Evolutionary conservation across 768 basidiomycete species (phyloP).

Genomic region (Podaxis sp.): DNA sequence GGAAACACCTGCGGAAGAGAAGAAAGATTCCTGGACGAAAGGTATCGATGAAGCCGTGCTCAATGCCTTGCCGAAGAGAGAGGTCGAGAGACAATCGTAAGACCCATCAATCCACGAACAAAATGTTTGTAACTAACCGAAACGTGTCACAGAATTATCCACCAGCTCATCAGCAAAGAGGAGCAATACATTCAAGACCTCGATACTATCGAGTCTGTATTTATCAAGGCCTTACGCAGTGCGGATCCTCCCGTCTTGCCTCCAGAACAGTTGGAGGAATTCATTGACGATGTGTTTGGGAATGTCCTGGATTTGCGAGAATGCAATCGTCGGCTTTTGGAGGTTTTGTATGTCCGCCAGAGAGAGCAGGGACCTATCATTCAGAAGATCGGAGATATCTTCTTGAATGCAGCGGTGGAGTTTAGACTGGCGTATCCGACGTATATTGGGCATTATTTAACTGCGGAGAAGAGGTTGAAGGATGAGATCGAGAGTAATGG

Average conservation of each 20-base stretch:
- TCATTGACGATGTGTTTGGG: slow-evolving; percentile 88
- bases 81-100: slow-evolving; percentile 79
- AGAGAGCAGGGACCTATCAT: slow-evolving; percentile 84
- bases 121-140: neutral
- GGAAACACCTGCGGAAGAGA: slow-evolving; percentile 33
- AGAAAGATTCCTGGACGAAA: slow-evolving; percentile 46
- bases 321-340: slow-evolving; percentile 79
- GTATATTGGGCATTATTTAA: slow-evolving; percentile 81
- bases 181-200: slow-evolving; percentile 89
- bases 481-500: slow-evolving; percentile 83
- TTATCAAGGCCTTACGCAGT: slow-evolving; percentile 47
- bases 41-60: slow-evolving; percentile 41
- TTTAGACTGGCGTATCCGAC: slow-evolving; percentile 85
- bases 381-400: slow-evolving; percentile 83
- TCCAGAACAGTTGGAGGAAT: slow-evolving; percentile 64
- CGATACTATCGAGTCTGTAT: slow-evolving; percentile 73
- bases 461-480: slow-evolving; percentile 84
- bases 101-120: slow-evolving; percentile 16
- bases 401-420: slow-evolving; percentile 82
- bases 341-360: slow-evolving; percentile 84
- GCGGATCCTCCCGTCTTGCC: slow-evolving; percentile 46
- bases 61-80: slow-evolving; percentile 63
- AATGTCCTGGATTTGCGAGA: slow-evolving; percentile 88
- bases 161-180: slow-evolving; percentile 86
- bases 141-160: slow-evolving; percentile 57